phyloP scores from a whole-genome alignment of 1,284 basidiomycete genomes.

The Tausonia pullulans region DNA sequence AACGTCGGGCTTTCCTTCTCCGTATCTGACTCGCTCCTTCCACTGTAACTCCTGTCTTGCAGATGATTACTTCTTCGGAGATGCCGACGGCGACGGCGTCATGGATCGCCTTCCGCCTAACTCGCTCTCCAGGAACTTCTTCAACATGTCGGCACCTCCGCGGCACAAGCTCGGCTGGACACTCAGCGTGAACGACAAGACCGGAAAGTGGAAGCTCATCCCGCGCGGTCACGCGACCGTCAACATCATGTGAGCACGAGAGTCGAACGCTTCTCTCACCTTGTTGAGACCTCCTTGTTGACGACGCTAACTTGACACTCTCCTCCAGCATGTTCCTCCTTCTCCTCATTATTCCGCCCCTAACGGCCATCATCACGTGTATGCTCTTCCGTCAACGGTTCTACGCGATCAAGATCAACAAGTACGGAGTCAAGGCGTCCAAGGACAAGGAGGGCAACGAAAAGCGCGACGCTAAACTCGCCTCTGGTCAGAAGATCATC shows the following conservation, averaged over 20 bases:
- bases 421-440: slow-evolving; percentile 26
- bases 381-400: slow-evolving; percentile 78
- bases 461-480: slow-evolving; percentile 37
- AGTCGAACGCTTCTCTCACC: neutral
- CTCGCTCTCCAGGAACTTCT: slow-evolving; percentile 36
- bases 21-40: too few species aligned
- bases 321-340: slow-evolving; percentile 75
- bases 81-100: slow-evolving; percentile 70
- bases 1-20: too few species aligned
- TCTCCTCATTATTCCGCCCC: slow-evolving; percentile 62
- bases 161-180: slow-evolving; percentile 65
- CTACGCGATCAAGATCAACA: slow-evolving; percentile 88
- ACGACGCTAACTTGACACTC: slow-evolving; percentile 40
- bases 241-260: neutral
- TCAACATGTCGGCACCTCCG: slow-evolving; percentile 44
- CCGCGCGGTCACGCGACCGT: slow-evolving; percentile 54
- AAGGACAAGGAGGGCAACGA: slow-evolving; percentile 39
- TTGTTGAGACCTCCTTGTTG: neutral
- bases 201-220: slow-evolving; percentile 60
- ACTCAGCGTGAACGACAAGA: slow-evolving; percentile 63
- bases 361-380: slow-evolving; percentile 71
- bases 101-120: slow-evolving; percentile 83
- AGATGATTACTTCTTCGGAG: slow-evolving; percentile 82
- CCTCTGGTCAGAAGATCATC: slow-evolving; percentile 43
- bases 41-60: too few species aligned